Base-by-base conservation (phyloP, 495 filamentous ascomycete species). In the Tuber calosporum region DNA sequence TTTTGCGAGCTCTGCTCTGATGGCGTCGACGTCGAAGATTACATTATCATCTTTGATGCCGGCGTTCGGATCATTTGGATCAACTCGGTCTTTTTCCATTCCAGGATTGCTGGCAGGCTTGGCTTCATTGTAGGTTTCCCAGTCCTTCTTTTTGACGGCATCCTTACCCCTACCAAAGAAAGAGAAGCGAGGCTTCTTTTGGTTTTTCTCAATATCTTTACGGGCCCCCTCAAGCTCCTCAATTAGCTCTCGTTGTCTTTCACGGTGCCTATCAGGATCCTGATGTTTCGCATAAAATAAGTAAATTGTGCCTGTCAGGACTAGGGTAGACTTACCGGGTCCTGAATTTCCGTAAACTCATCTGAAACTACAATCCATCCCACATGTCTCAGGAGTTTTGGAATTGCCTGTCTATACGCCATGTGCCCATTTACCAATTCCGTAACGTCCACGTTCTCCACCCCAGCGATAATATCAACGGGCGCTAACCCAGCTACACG, bases 311-410 rank as follows among this genome's bases (percentile, higher is more conserved):
- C 26, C 9, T 26, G 22, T 22, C 53, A 26, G 26, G 15, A 62
- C 30, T 15, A 19, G 5, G 40, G 37, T 45, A 58, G n/a, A 58
- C 69, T 38, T 74, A 70, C 74, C 2, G 96, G 93, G 75, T 99
- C 96, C 78, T 98, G 94, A 69, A 99, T 98, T 82, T 99, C 95
- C 1, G 90, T 89, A 81, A 99, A 99, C 80, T 98, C 96, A 72
- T 97, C 94, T 73, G 90, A 92, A 76, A 95, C 88, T 2, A 98
- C 91, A 68, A 91, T 83, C 93, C 93, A 99, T 40, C 94, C 94
- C 19, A 93, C 89, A 77, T 92, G 89, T 58, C 91, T 88, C 22
- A 99, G 85, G 13, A 99, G 86, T 58, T 88, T 88, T 19, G 95
- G 95, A 89, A 99, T 97, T 22, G 92, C 92, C 36, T 88, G 85